phyloP scores from a whole-genome alignment of 2,329 filamentous ascomycete species.

The Cryoendolithus antarcticus region DNA sequence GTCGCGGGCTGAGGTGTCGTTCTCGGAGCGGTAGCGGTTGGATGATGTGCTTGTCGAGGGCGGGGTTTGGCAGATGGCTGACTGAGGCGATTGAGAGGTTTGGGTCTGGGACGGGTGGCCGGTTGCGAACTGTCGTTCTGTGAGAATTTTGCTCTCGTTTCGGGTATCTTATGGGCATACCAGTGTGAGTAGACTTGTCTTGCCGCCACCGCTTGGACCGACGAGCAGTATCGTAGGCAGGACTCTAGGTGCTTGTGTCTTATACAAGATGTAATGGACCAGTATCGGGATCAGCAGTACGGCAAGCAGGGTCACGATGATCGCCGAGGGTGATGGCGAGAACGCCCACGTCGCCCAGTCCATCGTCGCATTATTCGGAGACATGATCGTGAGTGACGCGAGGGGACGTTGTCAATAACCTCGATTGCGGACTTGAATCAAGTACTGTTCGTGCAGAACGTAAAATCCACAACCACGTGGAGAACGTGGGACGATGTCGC shows the following conservation, averaged over 20 bases:
- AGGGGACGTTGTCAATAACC: no score
- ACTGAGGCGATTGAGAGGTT: constrained; percentile 49
- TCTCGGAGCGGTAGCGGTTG: constrained; percentile 51
- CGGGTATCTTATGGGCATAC: constrained; percentile 30
- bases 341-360: constrained; percentile 35
- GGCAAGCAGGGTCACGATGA: constrained; percentile 58
- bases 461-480: no score
- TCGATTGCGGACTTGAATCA: no score
- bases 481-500: no score
- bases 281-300: constrained; percentile 62
- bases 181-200: constrained; percentile 76
- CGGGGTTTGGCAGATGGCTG: constrained; percentile 45
- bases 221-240: constrained; percentile 69
- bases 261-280: constrained; percentile 64
- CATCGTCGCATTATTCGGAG: constrained; percentile 4
- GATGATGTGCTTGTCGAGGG: constrained; percentile 40
- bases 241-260: constrained; percentile 44
- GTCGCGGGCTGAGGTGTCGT: constrained; percentile 45
- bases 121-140: constrained; percentile 37
- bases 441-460: no score
- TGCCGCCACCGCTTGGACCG: constrained; percentile 72
- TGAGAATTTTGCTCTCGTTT: not conserved
- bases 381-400: no score
- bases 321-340: constrained; percentile 32
- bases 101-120: constrained; percentile 44